A percentile compares a stretch with the other conserved stretches of the same genome.
These are phyloP conservation scores for Pseudogymnoascus sp. DNA, from an alignment of 2,329 filamentous ascomycete genomes.

Conservation along the genomic window DNA sequence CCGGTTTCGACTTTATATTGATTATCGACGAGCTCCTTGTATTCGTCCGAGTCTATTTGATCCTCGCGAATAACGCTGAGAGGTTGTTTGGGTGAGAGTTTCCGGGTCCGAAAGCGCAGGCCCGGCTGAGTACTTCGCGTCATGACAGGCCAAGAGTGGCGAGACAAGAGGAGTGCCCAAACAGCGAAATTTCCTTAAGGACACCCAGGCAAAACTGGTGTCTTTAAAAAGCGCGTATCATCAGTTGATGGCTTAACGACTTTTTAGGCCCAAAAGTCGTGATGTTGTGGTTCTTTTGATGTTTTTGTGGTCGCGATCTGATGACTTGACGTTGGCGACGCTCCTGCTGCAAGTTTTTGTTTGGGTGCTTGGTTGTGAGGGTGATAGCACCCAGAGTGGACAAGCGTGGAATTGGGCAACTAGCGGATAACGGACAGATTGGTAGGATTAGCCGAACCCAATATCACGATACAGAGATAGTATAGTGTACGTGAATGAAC, in stretches of 20 bases:
- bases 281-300: slow-evolving; percentile 20
- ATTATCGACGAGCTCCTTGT: slow-evolving; percentile 69
- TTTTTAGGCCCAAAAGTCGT: slow-evolving; percentile 18
- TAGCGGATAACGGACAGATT: slow-evolving; percentile 1
- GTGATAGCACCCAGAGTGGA: not conserved
- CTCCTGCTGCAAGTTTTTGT: slow-evolving; percentile 11
- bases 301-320: slow-evolving; percentile 11
- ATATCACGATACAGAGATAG: slow-evolving; percentile 7
- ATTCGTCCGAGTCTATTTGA: slow-evolving; percentile 79
- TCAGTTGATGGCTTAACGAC: slow-evolving; percentile 21
- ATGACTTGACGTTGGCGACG: slow-evolving; percentile 13
- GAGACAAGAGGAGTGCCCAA: not conserved
- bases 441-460: slow-evolving; percentile 1
- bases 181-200: slow-evolving; percentile 9
- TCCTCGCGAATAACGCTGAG: slow-evolving; percentile 66
- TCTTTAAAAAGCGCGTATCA: slow-evolving; percentile 17
- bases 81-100: slow-evolving; percentile 26
- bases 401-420: not conserved
- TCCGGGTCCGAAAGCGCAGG: slow-evolving; percentile 11
- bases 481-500: not conserved
- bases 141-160: slow-evolving; percentile 7
- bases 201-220: slow-evolving; percentile 14
- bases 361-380: slow-evolving; percentile 10
- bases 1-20: slow-evolving; percentile 84
- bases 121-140: slow-evolving; percentile 11